Evolutionary conservation across 169 alveolate genomes (phyloP).

Genomic region (Theileria parva): DNA sequence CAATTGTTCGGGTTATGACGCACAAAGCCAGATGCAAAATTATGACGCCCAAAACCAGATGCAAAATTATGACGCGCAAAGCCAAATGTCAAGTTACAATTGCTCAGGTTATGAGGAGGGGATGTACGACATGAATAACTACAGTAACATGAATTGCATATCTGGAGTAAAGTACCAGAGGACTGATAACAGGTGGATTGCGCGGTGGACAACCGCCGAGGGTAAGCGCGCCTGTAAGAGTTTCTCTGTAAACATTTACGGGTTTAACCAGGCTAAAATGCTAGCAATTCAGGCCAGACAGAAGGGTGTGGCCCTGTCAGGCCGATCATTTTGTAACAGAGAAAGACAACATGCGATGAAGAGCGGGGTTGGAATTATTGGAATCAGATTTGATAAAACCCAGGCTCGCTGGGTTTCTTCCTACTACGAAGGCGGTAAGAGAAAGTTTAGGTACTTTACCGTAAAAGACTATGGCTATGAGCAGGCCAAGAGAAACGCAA

Average conservation of each 20-base stretch:
- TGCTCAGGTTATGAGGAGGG: not conserved
- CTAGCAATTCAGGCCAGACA: conserved; percentile 78
- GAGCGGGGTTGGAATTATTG: conserved; percentile 72
- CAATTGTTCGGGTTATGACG: too few species aligned
- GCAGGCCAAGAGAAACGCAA: conserved; percentile 79
- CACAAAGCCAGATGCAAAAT: too few species aligned
- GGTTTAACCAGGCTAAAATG: conserved; percentile 74
- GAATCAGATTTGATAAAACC: conserved; percentile 78
- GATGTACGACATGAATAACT: not conserved
- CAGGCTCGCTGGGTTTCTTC: conserved; percentile 82
- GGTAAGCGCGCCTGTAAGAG: conserved; percentile 79
- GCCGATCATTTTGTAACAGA: conserved; percentile 66
- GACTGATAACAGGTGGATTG: conserved; percentile 81
- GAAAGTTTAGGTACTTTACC: conserved; percentile 76
- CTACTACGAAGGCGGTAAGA: conserved; percentile 78
- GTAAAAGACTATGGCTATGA: conserved; percentile 78
- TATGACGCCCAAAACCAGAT: not conserved
- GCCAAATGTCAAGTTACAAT: not conserved
- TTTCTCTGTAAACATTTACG: conserved; percentile 76
- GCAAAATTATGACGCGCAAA: not conserved
- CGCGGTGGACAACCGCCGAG: conserved; percentile 81
- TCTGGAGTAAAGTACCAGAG: conserved; percentile 79
- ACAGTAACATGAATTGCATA: conserved; percentile 13
- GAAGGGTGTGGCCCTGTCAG: conserved; percentile 70
- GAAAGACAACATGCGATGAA: conserved; percentile 72